phyloP scores from a whole-genome alignment of 139 green algal species.

The Chlorella sp. region DNA sequence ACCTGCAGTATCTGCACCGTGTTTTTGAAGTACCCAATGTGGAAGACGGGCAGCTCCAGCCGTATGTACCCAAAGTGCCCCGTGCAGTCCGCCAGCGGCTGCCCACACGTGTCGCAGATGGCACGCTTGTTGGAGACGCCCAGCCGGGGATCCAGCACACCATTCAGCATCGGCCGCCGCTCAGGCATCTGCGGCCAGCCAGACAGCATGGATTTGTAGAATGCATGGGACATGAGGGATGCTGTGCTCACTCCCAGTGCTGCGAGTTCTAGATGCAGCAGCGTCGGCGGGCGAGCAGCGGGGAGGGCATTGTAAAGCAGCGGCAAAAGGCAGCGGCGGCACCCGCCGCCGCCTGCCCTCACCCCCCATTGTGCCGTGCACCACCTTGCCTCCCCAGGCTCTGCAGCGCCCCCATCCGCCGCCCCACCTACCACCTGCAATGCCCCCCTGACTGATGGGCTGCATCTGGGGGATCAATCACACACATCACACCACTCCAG shows the following conservation, averaged over 20 bases:
- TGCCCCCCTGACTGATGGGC: too few relatives aligned
- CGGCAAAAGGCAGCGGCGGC: background rate
- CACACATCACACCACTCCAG: too few relatives aligned
- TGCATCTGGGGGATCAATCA: too few relatives aligned
- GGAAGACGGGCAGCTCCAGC: constrained; percentile 98
- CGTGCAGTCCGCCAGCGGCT: constrained; percentile 92
- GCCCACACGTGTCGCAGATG: constrained; percentile 91
- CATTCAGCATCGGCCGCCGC: constrained; percentile 78
- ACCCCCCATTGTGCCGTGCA: too few relatives aligned
- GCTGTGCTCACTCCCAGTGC: too few relatives aligned
- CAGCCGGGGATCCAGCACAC: constrained; percentile 90
- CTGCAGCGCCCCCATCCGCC: too few relatives aligned
- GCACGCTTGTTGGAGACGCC: constrained; percentile 84
- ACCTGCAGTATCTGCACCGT: constrained; percentile 84
- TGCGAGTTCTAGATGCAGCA: too few relatives aligned
- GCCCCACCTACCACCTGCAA: background rate
- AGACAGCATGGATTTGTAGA: background rate
- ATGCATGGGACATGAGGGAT: background rate
- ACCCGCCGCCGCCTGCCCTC: too few relatives aligned
- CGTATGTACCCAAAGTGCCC: constrained; percentile 98
- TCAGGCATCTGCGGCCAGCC: constrained; percentile 79
- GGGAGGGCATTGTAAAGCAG: background rate
- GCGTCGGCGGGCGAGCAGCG: too few relatives aligned
- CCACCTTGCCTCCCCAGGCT: too few relatives aligned
- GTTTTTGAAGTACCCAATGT: constrained; percentile 98